phyloP scores from a whole-genome alignment of 495 filamentous ascomycete genomes.

The Chaetomium tenue region DNA sequence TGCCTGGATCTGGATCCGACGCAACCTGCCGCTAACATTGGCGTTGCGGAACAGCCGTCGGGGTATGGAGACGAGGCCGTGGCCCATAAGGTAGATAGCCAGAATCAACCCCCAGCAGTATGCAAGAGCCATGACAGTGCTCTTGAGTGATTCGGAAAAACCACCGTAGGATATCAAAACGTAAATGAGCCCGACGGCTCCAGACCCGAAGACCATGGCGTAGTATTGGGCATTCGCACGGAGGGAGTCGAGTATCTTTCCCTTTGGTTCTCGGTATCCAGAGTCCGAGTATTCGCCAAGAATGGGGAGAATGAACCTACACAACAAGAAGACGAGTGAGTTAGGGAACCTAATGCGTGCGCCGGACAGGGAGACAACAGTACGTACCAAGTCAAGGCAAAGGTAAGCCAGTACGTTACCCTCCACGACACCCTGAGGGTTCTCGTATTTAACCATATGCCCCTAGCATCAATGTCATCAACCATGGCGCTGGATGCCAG shows the following conservation, averaged over 20 bases:
- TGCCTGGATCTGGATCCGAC: slow-evolving; percentile 72
- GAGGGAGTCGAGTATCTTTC: slow-evolving; percentile 76
- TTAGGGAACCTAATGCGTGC: not conserved
- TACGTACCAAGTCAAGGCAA: slow-evolving; percentile 82
- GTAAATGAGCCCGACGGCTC: slow-evolving; percentile 73
- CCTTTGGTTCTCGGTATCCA: slow-evolving; percentile 82
- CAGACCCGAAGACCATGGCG: slow-evolving; percentile 69
- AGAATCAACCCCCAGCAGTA: slow-evolving; percentile 90
- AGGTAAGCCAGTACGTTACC: slow-evolving; percentile 95
- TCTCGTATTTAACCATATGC: slow-evolving; percentile 62
- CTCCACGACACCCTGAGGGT: slow-evolving; percentile 83
- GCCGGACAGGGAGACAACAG: not conserved
- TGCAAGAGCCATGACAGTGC: slow-evolving; percentile 83
- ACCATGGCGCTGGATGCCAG: slow-evolving; percentile 77
- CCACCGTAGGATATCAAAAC: slow-evolving; percentile 71
- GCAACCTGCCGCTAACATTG: slow-evolving; percentile 66
- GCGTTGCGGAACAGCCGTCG: slow-evolving; percentile 74
- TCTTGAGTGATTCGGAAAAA: slow-evolving; percentile 62
- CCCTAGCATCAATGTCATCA: slow-evolving; percentile 63
- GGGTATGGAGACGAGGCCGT: slow-evolving; percentile 89
- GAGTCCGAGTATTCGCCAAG: slow-evolving; percentile 92
- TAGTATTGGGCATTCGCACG: slow-evolving; percentile 86
- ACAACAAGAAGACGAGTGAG: slow-evolving; percentile 8
- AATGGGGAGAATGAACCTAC: slow-evolving; percentile 85
- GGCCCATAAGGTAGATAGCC: slow-evolving; percentile 95